These are phyloP conservation scores for Theileria orientalis DNA, from an alignment of 169 alveolate genomes.

Conservation along the genomic window DNA sequence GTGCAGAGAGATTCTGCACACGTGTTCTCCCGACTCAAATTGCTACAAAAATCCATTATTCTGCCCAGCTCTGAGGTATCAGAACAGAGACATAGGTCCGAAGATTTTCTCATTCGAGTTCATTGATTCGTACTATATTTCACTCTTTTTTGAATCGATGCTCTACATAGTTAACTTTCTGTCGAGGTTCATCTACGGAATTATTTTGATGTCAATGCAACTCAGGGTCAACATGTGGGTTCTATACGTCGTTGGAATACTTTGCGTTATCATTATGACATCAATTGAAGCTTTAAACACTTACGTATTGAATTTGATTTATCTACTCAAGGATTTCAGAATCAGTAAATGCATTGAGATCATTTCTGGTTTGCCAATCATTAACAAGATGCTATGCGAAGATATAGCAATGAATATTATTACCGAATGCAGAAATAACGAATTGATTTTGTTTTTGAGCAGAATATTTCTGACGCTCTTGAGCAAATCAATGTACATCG, in stretches of 20 bases:
- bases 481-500: conserved; percentile 10
- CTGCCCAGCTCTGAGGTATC: conserved; percentile 51
- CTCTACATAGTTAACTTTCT: conserved; percentile 15
- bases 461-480: conserved; percentile 19
- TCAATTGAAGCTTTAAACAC: conserved; percentile 30
- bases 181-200: conserved; percentile 12
- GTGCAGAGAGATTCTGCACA: neutral
- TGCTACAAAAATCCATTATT: conserved; percentile 38
- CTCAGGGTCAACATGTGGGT: conserved; percentile 12
- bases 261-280: conserved; percentile 1
- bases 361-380: conserved; percentile 3
- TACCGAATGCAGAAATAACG: conserved; percentile 29
- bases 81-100: conserved; percentile 45
- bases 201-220: conserved; percentile 10
- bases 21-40: neutral
- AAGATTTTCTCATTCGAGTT: conserved; percentile 33
- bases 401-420: conserved; percentile 41
- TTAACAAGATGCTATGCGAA: conserved; percentile 22
- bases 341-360: conserved; percentile 23
- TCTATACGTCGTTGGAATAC: conserved; percentile 7
- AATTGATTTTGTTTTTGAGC: conserved; percentile 19
- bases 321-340: conserved; percentile 39
- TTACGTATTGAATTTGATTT: neutral
- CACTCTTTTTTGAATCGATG: conserved; percentile 27
- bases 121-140: conserved; percentile 27